Conservation (phyloP, 768 basidiomycete species). For the Boletus reticulatus region DNA sequence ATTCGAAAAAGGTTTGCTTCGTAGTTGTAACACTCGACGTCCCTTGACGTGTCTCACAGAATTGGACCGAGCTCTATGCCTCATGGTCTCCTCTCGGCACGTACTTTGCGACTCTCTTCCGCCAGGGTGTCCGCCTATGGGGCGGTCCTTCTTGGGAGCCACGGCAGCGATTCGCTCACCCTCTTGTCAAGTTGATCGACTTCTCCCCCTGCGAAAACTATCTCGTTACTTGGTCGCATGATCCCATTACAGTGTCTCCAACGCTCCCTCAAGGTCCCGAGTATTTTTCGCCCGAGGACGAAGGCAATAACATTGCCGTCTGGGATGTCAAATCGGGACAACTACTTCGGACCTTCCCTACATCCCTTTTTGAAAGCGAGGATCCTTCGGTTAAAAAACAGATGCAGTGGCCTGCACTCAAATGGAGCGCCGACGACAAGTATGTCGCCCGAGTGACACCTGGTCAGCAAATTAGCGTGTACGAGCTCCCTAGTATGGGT, state of each 20-base stretch:
- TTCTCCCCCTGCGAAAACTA: constrained; percentile 98
- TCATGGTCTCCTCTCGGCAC: constrained; percentile 97
- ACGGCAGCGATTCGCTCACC: constrained; percentile 91
- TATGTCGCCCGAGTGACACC: constrained; percentile 88
- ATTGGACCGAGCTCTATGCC: constrained; percentile 96
- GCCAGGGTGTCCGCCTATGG: constrained; percentile 95
- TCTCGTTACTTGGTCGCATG: constrained; percentile 96
- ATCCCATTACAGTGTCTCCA: constrained; percentile 84
- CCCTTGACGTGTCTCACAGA: constrained; percentile 42
- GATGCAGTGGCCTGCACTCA: constrained; percentile 92
- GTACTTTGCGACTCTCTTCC: constrained; percentile 90
- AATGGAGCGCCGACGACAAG: constrained; percentile 97
- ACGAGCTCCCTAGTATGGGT: constrained; percentile 93
- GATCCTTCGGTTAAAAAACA: constrained; percentile 64
- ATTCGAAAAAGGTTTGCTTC: constrained; percentile 64
- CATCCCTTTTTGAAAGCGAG: constrained; percentile 59
- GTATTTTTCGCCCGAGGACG: constrained; percentile 90
- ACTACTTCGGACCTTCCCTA: constrained; percentile 88
- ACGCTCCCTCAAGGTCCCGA: constrained; percentile 78
- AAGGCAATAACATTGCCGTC: constrained; percentile 95
- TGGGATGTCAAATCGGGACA: constrained; percentile 97
- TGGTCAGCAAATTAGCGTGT: constrained; percentile 92
- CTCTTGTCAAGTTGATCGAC: constrained; percentile 91
- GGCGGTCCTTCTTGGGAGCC: constrained; percentile 89
- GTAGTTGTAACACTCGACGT: background rate